phyloP scores from a whole-genome alignment of 768 basidiomycete genomes.

The Hericium erinaceus region DNA sequence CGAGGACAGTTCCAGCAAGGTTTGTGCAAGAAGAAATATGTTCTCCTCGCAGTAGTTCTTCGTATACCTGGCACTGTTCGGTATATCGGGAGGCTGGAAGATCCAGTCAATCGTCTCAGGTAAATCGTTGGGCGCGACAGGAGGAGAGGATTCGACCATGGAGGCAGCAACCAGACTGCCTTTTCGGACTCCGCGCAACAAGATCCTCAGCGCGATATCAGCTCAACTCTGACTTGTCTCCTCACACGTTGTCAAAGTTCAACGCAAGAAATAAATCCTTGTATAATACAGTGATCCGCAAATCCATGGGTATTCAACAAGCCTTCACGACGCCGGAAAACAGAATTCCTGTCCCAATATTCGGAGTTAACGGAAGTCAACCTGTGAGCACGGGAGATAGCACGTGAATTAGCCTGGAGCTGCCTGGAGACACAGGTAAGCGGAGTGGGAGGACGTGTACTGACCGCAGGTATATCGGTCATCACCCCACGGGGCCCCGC shows the following conservation, averaged over 20 bases:
- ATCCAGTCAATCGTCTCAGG: neutral
- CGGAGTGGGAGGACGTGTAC: neutral
- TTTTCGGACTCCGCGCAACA: neutral
- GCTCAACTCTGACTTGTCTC: too few species aligned
- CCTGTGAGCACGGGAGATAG: too few species aligned
- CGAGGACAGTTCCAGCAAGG: slow-evolving; percentile 26
- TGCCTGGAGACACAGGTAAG: neutral
- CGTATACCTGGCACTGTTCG: slow-evolving; percentile 39
- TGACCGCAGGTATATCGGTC: neutral
- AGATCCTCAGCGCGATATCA: too few species aligned
- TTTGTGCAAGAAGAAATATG: slow-evolving; percentile 46
- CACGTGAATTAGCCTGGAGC: too few species aligned
- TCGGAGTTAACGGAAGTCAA: too few species aligned
- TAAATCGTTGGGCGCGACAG: neutral
- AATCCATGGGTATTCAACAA: too few species aligned
- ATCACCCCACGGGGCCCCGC: neutral
- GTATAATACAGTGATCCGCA: too few species aligned
- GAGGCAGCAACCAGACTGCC: neutral
- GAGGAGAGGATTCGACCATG: neutral
- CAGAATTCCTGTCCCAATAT: too few species aligned
- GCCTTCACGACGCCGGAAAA: too few species aligned
- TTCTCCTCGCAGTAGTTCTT: slow-evolving; percentile 68
- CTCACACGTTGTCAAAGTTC: too few species aligned
- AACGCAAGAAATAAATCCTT: too few species aligned
- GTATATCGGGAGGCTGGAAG: slow-evolving; percentile 21